A percentile compares a stretch with the other conserved stretches of the same genome.
Evolutionary conservation across 352 stramenopile genomes (phyloP).

Genomic region (Achlya hypogyna): DNA sequence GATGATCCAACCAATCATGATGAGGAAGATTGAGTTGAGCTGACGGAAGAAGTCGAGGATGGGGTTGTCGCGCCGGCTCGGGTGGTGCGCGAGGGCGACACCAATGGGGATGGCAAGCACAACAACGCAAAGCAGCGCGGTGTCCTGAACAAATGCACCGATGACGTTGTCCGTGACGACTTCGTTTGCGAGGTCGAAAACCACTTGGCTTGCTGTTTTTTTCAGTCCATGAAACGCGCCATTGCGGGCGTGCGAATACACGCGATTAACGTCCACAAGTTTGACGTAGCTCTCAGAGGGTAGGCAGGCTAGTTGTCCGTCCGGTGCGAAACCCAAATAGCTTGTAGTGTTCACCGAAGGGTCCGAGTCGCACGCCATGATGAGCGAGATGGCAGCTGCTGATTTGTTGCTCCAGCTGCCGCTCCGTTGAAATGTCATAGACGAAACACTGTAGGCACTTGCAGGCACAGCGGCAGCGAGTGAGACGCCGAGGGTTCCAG

Average conservation of each 20-base stretch:
- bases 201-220: slow-evolving; percentile 32
- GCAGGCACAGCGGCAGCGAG: neutral
- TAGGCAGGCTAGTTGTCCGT: neutral
- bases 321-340: neutral
- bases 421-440: slow-evolving; percentile 25
- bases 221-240: slow-evolving; percentile 17
- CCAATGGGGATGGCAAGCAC: slow-evolving; percentile 61
- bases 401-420: slow-evolving; percentile 35
- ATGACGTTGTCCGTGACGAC: slow-evolving; percentile 62
- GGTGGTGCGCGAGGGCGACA: slow-evolving; percentile 15
- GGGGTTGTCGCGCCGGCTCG: neutral
- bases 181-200: slow-evolving; percentile 41
- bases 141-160: slow-evolving; percentile 31
- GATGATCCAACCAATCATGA: slow-evolving; percentile 35
- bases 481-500: neutral
- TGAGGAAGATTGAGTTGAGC: slow-evolving; percentile 33
- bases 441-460: neutral
- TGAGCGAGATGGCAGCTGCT: neutral
- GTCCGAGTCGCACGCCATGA: neutral
- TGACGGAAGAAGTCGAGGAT: slow-evolving; percentile 25
- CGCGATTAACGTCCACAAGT: slow-evolving; percentile 29
- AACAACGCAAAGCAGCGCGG: slow-evolving; percentile 50
- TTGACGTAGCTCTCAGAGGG: slow-evolving; percentile 27
- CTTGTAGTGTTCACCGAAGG: neutral
- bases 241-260: slow-evolving; percentile 35